Conservation (phyloP, 1,284 basidiomycete genomes). For the Porogramme epimiltina region DNA sequence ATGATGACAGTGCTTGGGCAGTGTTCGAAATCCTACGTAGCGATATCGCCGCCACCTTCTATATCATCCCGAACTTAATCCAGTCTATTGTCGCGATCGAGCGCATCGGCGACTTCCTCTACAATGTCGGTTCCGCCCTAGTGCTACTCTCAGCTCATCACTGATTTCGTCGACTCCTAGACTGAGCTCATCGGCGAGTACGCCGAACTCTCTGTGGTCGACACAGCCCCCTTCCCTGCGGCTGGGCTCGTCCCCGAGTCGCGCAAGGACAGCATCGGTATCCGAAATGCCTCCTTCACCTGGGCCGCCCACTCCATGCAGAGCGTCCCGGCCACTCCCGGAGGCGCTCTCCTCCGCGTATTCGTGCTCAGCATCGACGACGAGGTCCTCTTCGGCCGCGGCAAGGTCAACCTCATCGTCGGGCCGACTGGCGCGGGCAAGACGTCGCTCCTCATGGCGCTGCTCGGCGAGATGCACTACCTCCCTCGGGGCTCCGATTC, state of each 20-base stretch:
- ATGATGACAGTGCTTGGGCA: constrained; percentile 3
- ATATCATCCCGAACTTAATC: constrained; percentile 33
- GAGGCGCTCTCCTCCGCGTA: constrained; percentile 29
- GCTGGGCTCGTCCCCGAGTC: constrained; percentile 14
- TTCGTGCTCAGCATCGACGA: constrained; percentile 52
- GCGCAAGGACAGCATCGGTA: constrained; percentile 36
- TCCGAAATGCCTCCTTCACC: constrained; percentile 43
- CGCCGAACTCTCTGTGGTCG: constrained; percentile 25
- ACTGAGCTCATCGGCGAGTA: constrained; percentile 54
- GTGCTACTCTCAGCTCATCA: background rate
- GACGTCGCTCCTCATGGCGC: constrained; percentile 54
- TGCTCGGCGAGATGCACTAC: constrained; percentile 64
- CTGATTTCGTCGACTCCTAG: no score
- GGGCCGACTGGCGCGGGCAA: constrained; percentile 64
- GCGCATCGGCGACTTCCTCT: constrained; percentile 48
- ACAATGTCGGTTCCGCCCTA: constrained; percentile 32
- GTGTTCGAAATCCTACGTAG: constrained; percentile 40
- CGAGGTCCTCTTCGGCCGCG: constrained; percentile 59
- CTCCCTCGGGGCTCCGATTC: constrained; percentile 48
- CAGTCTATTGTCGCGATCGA: constrained; percentile 48
- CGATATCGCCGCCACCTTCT: constrained; percentile 34
- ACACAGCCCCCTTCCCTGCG: background rate
- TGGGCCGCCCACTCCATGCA: constrained; percentile 36
- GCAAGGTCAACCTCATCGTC: constrained; percentile 62
- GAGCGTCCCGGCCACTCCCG: constrained; percentile 28